Conservation (phyloP, 257 asterid genomes). For the Thymus quinquecostatus region DNA sequence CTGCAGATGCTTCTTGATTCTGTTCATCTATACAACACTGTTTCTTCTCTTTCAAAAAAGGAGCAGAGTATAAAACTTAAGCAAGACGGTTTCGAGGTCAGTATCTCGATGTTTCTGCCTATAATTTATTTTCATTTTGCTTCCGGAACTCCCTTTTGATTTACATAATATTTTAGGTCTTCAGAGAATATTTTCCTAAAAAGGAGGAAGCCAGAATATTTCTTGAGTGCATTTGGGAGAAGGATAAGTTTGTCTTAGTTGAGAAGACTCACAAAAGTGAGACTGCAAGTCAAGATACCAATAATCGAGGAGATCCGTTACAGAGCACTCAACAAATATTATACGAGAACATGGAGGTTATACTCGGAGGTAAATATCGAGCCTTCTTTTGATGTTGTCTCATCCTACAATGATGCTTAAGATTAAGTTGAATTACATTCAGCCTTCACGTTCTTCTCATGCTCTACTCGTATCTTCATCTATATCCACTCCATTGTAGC, state of each 20-base stretch:
- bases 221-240: conserved; percentile 73
- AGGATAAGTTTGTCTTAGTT: conserved; percentile 64
- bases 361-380: conserved; percentile 71
- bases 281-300: conserved; percentile 44
- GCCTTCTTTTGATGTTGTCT: conserved; percentile 9
- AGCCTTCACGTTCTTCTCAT: background rate
- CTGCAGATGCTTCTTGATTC: conserved; percentile 80
- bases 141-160: conserved; percentile 27
- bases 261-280: conserved; percentile 54
- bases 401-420: background rate
- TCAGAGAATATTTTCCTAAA: conserved; percentile 76
- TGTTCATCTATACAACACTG: conserved; percentile 61
- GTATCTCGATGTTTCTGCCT: conserved; percentile 16
- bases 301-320: conserved; percentile 36
- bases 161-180: conserved; percentile 52
- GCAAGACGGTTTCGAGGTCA: conserved; percentile 82
- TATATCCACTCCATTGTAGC: background rate
- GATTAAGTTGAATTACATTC: background rate
- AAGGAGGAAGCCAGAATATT: conserved; percentile 50
- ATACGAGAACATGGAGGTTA: conserved; percentile 63
- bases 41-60: conserved; percentile 68
- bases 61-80: conserved; percentile 71
- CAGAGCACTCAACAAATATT: conserved; percentile 45
- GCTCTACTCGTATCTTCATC: background rate
- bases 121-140: conserved; percentile 19